Conservation (phyloP, 257 asterid genomes). For the Plantago elongata region DNA sequence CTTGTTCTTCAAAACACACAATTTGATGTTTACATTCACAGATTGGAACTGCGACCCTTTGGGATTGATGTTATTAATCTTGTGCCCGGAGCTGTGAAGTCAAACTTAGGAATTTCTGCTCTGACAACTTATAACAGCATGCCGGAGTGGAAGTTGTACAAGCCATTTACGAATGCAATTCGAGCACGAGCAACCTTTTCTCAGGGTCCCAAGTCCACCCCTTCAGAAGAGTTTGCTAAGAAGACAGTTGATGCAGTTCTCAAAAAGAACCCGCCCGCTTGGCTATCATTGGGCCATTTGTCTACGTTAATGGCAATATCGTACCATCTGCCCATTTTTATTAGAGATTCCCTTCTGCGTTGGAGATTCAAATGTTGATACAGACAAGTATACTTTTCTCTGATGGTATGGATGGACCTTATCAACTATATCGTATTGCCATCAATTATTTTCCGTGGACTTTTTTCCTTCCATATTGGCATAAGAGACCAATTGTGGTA, state of each 20-base stretch:
- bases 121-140: slow-evolving; percentile 37
- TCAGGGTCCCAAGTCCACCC: slow-evolving; percentile 60
- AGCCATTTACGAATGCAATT: slow-evolving; percentile 59
- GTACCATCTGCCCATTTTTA: slow-evolving; percentile 55
- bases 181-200: slow-evolving; percentile 59
- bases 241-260: slow-evolving; percentile 64
- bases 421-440: too few species aligned
- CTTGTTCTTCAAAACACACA: too few species aligned
- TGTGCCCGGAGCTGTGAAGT: slow-evolving; percentile 82
- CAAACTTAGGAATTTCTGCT: slow-evolving; percentile 71
- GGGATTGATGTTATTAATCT: slow-evolving; percentile 64
- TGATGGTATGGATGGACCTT: too few species aligned
- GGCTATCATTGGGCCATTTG: slow-evolving; percentile 65
- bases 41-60: slow-evolving; percentile 39
- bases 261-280: slow-evolving; percentile 61
- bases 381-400: too few species aligned
- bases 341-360: slow-evolving; percentile 58
- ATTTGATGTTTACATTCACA: slow-evolving; percentile 19
- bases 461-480: too few species aligned
- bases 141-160: slow-evolving; percentile 94
- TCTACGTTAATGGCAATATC: slow-evolving; percentile 48
- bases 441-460: too few species aligned
- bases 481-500: too few species aligned
- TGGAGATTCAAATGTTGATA: slow-evolving; percentile 40
- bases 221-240: slow-evolving; percentile 78